Conservation (phyloP, 2,329 filamentous ascomycete species). For the Exophiala mesophila region DNA sequence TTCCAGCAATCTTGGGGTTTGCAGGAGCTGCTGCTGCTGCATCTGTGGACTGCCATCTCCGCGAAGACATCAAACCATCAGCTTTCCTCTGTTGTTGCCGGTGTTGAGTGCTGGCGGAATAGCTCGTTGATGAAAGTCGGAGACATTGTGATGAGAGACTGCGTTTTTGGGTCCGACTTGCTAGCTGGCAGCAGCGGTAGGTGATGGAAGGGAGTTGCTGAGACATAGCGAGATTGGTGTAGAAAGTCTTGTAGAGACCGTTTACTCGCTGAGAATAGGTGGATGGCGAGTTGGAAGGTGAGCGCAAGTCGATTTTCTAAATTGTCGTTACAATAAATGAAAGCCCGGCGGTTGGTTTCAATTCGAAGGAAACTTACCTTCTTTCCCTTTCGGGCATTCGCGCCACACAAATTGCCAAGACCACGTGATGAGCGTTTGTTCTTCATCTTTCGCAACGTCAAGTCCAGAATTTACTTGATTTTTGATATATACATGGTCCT, state of each 20-base stretch:
- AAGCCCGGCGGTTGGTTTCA: no score
- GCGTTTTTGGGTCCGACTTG: conserved; percentile 26
- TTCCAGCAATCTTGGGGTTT: conserved; percentile 88
- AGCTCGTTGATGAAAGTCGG: conserved; percentile 37
- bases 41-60: conserved; percentile 87
- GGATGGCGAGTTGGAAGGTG: no score
- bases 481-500: no score
- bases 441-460: no score
- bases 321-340: not conserved
- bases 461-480: no score
- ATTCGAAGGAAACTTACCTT: not conserved
- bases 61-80: conserved; percentile 35
- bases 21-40: conserved; percentile 53
- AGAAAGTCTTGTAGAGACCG: no score
- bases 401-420: not conserved
- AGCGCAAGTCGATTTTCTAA: not conserved
- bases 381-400: not conserved
- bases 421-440: no score
- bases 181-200: conserved; percentile 19
- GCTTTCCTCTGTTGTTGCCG: conserved; percentile 33
- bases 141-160: conserved; percentile 30
- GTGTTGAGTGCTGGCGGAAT: conserved; percentile 31
- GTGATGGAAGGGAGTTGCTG: conserved; percentile 11
- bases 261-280: no score
- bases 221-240: conserved; percentile 17